These are phyloP conservation scores for Penicillium sp. DNA, from an alignment of 2,329 filamentous ascomycete species.

Conservation along the genomic window DNA sequence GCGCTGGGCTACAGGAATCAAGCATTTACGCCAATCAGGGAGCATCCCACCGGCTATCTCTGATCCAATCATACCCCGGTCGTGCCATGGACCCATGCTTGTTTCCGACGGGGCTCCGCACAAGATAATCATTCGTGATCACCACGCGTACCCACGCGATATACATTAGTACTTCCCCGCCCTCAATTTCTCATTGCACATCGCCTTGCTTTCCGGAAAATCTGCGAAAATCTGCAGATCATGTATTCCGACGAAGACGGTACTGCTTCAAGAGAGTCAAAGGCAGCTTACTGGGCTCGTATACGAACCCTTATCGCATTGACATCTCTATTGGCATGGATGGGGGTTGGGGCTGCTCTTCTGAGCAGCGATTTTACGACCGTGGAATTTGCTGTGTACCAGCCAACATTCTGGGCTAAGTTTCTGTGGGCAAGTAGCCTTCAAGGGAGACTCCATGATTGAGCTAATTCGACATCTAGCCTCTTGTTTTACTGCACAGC, in stretches of 20 bases:
- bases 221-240: neutral
- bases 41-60: too few relatives aligned
- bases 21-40: too few relatives aligned
- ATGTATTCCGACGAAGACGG: neutral
- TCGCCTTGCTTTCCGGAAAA: neutral
- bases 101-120: too few relatives aligned
- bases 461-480: neutral
- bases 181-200: neutral
- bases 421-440: neutral
- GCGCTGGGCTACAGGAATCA: too few relatives aligned
- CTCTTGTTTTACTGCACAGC: neutral
- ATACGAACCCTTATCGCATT: neutral
- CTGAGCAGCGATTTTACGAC: neutral
- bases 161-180: neutral
- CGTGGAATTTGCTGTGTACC: neutral
- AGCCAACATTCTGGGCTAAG: neutral
- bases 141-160: too few relatives aligned
- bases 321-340: neutral
- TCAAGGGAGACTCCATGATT: accelerated
- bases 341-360: neutral
- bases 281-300: neutral
- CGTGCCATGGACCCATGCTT: too few relatives aligned
- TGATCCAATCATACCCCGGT: too few relatives aligned
- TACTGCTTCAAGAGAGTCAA: neutral
- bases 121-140: too few relatives aligned